Evolutionary conservation across 768 basidiomycete genomes (phyloP).

Genomic region (Tulasnella sp.): DNA sequence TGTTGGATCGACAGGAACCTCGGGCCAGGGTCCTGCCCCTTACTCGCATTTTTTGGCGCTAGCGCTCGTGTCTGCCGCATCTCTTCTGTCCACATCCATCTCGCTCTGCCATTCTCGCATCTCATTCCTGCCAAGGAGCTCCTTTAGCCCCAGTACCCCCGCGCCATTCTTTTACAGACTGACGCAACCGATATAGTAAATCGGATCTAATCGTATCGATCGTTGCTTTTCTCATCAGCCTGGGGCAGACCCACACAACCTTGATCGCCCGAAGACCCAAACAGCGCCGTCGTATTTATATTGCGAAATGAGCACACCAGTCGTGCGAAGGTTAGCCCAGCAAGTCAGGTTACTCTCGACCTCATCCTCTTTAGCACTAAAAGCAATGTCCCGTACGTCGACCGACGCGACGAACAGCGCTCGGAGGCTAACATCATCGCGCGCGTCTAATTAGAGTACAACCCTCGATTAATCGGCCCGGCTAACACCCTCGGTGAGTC

Average conservation of each 20-base stretch:
- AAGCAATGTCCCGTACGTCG: conserved; percentile 17
- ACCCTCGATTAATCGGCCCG: conserved; percentile 75
- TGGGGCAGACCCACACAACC: not conserved
- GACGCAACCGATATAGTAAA: conserved; percentile 15
- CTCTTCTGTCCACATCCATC: not conserved
- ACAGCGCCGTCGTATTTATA: not conserved
- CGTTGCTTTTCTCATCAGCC: not conserved
- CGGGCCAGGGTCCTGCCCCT: not conserved
- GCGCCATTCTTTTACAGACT: conserved; percentile 1
- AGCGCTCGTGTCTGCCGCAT: not conserved
- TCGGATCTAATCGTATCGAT: conserved; percentile 4
- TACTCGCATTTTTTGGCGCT: not conserved
- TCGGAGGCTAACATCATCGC: conserved; percentile 7
- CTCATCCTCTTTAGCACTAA: not conserved
- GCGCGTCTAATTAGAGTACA: conserved; percentile 42
- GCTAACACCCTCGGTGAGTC: conserved; percentile 86
- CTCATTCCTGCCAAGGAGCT: not conserved
- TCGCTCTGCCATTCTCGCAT: not conserved
- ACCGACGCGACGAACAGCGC: not conserved
- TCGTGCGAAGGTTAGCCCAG: conserved; percentile 26
- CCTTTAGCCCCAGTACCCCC: not conserved
- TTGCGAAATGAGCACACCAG: conserved; percentile 11
- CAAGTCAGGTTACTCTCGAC: conserved; percentile 26
- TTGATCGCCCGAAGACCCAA: not conserved
- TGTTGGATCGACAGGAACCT: not conserved